These are phyloP conservation scores for Elsinoe arachidis DNA, from an alignment of 2,329 filamentous ascomycete species.

Conservation along the genomic window DNA sequence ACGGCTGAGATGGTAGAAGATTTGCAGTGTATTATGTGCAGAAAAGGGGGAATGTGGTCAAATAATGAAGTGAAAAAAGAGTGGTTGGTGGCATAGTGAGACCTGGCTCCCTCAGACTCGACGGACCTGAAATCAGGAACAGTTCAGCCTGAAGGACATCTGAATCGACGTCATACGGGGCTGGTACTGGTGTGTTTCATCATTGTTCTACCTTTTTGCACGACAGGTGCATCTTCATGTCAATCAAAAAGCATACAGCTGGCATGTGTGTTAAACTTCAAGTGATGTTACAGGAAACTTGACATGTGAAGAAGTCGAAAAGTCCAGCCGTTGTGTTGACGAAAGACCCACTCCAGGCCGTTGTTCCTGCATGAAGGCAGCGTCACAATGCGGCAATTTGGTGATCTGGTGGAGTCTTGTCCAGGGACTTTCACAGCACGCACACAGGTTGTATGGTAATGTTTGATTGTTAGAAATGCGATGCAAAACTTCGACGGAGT, in stretches of 20 bases:
- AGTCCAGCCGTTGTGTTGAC: background rate
- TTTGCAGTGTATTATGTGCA: background rate
- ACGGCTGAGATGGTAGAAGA: conserved; percentile 3
- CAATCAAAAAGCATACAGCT: background rate
- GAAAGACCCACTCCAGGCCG: background rate
- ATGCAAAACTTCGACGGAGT: too few relatives aligned
- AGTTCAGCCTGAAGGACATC: conserved; percentile 2
- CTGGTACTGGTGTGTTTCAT: background rate
- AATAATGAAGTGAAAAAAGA: conserved; percentile 4
- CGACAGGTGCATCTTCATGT: background rate
- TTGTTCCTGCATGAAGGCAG: background rate
- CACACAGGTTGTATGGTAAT: background rate
- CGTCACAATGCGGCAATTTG: background rate
- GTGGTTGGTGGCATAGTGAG: conserved; percentile 6
- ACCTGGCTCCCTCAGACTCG: conserved; percentile 6
- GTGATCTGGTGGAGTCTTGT: background rate
- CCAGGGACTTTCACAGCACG: background rate
- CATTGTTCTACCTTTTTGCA: conserved; percentile 6
- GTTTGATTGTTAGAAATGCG: background rate
- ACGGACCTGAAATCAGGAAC: conserved; percentile 9
- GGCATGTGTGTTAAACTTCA: background rate
- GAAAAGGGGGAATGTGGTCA: background rate
- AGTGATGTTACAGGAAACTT: background rate
- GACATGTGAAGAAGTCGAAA: background rate
- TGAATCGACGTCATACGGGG: conserved; percentile 2